These are phyloP conservation scores for Euphorbia tirucalli DNA, from an alignment of 345 rosid genomes.

Conservation along the genomic window DNA sequence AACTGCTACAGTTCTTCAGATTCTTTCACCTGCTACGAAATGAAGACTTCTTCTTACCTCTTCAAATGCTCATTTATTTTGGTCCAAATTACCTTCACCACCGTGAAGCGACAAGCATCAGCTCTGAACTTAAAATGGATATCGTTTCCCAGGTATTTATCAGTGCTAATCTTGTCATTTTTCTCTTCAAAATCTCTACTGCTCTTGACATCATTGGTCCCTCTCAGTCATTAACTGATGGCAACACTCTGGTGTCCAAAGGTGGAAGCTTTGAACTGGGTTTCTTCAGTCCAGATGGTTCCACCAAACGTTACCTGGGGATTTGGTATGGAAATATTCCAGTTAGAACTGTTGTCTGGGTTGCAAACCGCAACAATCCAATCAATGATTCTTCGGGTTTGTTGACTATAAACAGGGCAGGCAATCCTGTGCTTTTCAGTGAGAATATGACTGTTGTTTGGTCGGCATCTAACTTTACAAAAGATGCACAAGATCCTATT, in stretches of 20 bases:
- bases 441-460: neutral
- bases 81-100: too few relatives aligned
- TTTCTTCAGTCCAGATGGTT: slow-evolving; percentile 4
- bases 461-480: slow-evolving; percentile 10
- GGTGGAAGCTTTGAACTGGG: slow-evolving; percentile 18
- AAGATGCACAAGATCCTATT: neutral
- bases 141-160: neutral
- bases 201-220: slow-evolving; percentile 23
- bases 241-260: slow-evolving; percentile 13
- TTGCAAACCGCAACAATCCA: slow-evolving; percentile 9
- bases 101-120: too few relatives aligned
- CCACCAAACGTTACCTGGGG: slow-evolving; percentile 17
- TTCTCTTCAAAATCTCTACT: slow-evolving; percentile 4
- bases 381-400: slow-evolving; percentile 12
- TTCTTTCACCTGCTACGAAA: too few relatives aligned
- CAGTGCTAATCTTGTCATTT: neutral
- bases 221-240: slow-evolving; percentile 18
- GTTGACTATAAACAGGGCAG: too few relatives aligned
- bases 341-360: slow-evolving; percentile 14
- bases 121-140: neutral
- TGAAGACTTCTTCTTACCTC: neutral
- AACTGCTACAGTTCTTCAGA: neutral
- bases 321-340: slow-evolving; percentile 12
- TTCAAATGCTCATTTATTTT: neutral
- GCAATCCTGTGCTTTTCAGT: neutral